A percentile compares a stretch with the other conserved stretches of the same genome.
phyloP scores from a whole-genome alignment of 305 asterid species.

The Ajuga reptans region DNA sequence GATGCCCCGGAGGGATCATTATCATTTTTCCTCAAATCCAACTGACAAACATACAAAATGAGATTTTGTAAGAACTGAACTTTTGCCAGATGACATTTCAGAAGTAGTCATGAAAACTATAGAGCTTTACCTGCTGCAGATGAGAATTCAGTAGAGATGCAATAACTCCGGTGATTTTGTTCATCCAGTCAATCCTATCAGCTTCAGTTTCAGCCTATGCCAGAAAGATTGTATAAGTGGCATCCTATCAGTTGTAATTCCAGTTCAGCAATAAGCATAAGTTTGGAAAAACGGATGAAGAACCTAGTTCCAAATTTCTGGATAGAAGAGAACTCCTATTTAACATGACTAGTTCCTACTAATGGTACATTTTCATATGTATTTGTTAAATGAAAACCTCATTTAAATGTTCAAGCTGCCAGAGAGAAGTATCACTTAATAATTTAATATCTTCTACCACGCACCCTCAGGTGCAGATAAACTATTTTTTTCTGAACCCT shows the following conservation, averaged over 20 bases:
- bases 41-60: conserved; percentile 44
- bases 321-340: neutral
- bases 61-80: conserved; percentile 14
- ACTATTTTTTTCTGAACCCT: neutral
- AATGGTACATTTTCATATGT: neutral
- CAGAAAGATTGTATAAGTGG: conserved; percentile 11
- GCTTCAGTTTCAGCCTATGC: conserved; percentile 93
- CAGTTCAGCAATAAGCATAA: conserved; percentile 8
- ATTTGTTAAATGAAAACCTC: neutral
- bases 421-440: neutral
- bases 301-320: neutral
- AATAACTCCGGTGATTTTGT: conserved; percentile 78
- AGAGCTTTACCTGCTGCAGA: conserved; percentile 59
- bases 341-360: neutral
- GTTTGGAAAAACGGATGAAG: neutral
- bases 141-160: conserved; percentile 86
- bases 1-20: conserved; percentile 34
- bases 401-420: neutral
- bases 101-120: neutral
- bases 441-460: neutral
- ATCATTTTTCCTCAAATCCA: conserved; percentile 42
- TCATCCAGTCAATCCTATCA: conserved; percentile 93
- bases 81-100: neutral
- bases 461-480: neutral
- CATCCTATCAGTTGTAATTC: neutral